phyloP scores from a whole-genome alignment of 495 filamentous ascomycete species.

The Podospora pseudoanserina region DNA sequence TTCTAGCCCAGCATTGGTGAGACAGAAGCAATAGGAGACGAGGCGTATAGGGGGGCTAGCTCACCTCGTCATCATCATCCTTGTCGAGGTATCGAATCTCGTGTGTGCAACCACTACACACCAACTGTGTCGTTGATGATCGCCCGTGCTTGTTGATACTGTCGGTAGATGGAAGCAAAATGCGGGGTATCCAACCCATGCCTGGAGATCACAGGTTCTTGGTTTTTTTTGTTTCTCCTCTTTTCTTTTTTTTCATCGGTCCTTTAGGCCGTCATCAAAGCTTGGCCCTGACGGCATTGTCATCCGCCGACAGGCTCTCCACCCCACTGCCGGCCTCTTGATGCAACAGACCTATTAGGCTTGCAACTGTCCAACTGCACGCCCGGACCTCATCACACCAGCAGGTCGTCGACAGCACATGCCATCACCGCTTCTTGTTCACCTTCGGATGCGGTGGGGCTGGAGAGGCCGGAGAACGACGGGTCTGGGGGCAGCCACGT shows the following conservation, averaged over 20 bases:
- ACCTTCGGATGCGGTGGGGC: background rate
- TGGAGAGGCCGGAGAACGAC: background rate
- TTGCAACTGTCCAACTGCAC: slow-evolving; percentile 5
- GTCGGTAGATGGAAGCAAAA: slow-evolving; percentile 15
- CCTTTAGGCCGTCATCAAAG: slow-evolving; percentile 8
- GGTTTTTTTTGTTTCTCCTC: background rate
- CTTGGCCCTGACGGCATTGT: slow-evolving; percentile 19
- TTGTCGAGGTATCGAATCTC: background rate
- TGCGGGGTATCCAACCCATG: slow-evolving; percentile 16
- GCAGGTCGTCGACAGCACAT: background rate
- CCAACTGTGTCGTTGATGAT: background rate
- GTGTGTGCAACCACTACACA: background rate
- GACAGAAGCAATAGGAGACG: slow-evolving; percentile 2
- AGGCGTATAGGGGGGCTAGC: slow-evolving; percentile 5
- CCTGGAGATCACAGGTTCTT: slow-evolving; percentile 1
- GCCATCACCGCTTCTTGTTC: background rate
- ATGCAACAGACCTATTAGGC: slow-evolving; percentile 4
- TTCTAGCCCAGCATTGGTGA: slow-evolving; percentile 12
- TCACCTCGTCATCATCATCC: slow-evolving; percentile 2
- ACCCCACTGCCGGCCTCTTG: slow-evolving; percentile 11
- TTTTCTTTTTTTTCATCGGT: background rate
- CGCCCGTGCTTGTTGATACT: background rate
- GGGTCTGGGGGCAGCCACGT: slow-evolving; percentile 2
- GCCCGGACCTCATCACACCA: slow-evolving; percentile 11
- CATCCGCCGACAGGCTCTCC: slow-evolving; percentile 12